These are phyloP conservation scores for Aspergillus clavatus DNA, from an alignment of 2,329 filamentous ascomycete species.

Conservation along the genomic window DNA sequence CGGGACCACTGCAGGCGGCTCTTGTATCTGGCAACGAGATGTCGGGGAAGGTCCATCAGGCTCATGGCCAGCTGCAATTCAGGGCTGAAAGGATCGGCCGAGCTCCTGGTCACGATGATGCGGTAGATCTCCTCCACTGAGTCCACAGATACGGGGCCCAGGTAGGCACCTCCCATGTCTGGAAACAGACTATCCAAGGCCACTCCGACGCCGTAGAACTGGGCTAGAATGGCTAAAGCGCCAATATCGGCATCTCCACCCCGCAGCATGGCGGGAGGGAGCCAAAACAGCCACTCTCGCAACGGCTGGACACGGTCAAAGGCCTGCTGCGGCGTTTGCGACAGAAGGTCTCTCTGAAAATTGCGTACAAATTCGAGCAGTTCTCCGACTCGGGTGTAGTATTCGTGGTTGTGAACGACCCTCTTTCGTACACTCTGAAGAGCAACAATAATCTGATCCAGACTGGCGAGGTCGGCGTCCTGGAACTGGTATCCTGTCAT, in stretches of 20 bases:
- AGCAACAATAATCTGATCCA: conserved; percentile 63
- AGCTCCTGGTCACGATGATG: conserved; percentile 65
- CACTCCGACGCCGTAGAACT: conserved; percentile 86
- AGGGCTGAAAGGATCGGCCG: conserved; percentile 53
- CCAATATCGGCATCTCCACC: conserved; percentile 69
- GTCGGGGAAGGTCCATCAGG: conserved; percentile 68
- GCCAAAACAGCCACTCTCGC: conserved; percentile 92
- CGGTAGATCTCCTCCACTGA: conserved; percentile 84
- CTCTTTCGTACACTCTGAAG: conserved; percentile 55
- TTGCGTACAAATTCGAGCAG: conserved; percentile 68
- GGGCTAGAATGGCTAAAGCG: conserved; percentile 76
- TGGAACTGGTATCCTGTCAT: conserved; percentile 31
- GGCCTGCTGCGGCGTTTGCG: conserved; percentile 70
- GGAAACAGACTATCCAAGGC: conserved; percentile 88
- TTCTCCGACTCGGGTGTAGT: conserved; percentile 63
- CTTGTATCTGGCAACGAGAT: conserved; percentile 65
- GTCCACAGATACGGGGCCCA: conserved; percentile 70
- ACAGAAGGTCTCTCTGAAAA: conserved; percentile 64
- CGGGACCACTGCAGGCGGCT: conserved; percentile 61
- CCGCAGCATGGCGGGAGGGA: conserved; percentile 78
- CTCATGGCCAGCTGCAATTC: conserved; percentile 58
- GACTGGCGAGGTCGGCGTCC: conserved; percentile 65
- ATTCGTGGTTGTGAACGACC: conserved; percentile 64
- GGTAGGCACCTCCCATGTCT: conserved; percentile 84
- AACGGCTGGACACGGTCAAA: conserved; percentile 87